Conservation (phyloP, 2,329 filamentous ascomycete genomes). For the Lasiodiplodia hormozganensis region DNA sequence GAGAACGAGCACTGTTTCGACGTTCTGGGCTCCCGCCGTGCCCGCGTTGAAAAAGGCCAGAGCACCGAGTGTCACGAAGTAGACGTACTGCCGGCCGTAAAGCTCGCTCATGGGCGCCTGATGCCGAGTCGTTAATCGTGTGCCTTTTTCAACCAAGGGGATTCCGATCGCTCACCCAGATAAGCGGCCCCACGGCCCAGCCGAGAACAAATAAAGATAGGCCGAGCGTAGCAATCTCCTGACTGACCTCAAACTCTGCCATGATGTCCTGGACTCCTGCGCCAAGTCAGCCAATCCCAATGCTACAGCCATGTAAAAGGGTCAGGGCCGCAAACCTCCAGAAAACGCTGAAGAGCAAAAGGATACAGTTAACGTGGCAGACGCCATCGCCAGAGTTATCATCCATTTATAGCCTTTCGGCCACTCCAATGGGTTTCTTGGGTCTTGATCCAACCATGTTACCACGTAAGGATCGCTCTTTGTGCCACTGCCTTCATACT, state of each 20-base stretch:
- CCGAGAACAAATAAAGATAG: conserved; percentile 52
- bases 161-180: conserved; percentile 37
- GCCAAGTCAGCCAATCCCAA: neutral
- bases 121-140: neutral
- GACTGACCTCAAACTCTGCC: conserved; percentile 45
- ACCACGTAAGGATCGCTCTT: conserved; percentile 54
- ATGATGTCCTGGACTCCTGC: conserved; percentile 42
- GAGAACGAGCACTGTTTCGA: conserved; percentile 66
- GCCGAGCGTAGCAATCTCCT: conserved; percentile 50
- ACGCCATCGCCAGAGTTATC: conserved; percentile 48
- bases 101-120: conserved; percentile 65
- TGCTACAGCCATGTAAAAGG: conserved; percentile 24
- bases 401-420: conserved; percentile 49
- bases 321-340: conserved; percentile 36
- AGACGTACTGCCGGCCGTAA: conserved; percentile 59
- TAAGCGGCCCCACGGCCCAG: conserved; percentile 50
- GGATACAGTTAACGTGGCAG: conserved; percentile 52
- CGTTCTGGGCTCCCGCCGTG: conserved; percentile 64
- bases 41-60: conserved; percentile 69
- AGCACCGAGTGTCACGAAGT: conserved; percentile 63
- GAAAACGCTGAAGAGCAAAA: conserved; percentile 53
- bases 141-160: no score
- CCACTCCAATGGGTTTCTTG: conserved; percentile 53
- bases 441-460: conserved; percentile 55
- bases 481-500: conserved; percentile 53